phyloP scores from a whole-genome alignment of 768 basidiomycete species.

The Mycena epipterygia region DNA sequence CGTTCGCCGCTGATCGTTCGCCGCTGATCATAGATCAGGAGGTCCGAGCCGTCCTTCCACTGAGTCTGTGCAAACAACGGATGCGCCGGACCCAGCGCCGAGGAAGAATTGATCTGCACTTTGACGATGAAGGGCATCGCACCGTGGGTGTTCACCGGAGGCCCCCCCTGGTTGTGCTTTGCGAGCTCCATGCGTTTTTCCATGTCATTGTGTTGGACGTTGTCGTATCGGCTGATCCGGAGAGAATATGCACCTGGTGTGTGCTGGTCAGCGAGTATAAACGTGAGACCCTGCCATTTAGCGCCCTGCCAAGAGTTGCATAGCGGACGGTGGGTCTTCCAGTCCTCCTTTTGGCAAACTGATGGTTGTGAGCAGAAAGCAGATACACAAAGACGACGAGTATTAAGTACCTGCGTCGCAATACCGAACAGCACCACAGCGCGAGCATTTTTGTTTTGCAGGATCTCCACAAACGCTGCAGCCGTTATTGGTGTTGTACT shows the following conservation, averaged over 20 bases:
- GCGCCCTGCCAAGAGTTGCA: slow-evolving; percentile 28
- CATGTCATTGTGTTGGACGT: slow-evolving; percentile 16
- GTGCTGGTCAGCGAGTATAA: slow-evolving; percentile 4
- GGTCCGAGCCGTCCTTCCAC: neutral
- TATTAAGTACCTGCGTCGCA: slow-evolving; percentile 29
- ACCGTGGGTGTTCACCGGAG: slow-evolving; percentile 35
- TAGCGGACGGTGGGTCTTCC: slow-evolving; percentile 30
- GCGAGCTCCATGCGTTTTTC: slow-evolving; percentile 5
- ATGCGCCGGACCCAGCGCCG: slow-evolving; percentile 16
- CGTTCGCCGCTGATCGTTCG: slow-evolving; percentile 27
- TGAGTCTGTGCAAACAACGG: neutral
- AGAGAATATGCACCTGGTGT: neutral
- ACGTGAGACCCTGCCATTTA: slow-evolving; percentile 27
- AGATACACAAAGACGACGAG: neutral
- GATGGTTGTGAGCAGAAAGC: neutral
- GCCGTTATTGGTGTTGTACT: slow-evolving; percentile 32
- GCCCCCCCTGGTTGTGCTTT: slow-evolving; percentile 1
- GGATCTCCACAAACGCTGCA: slow-evolving; percentile 33
- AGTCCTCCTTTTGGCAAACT: slow-evolving; percentile 37
- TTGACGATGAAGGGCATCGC: slow-evolving; percentile 34
- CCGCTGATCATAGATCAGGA: slow-evolving; percentile 31
- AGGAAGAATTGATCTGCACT: slow-evolving; percentile 22
- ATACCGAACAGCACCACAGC: slow-evolving; percentile 30
- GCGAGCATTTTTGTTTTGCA: slow-evolving; percentile 33
- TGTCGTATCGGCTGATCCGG: slow-evolving; percentile 28